Base-by-base conservation (phyloP, 2,329 filamentous ascomycete genomes). In the Colletotrichum sansevieriae region DNA sequence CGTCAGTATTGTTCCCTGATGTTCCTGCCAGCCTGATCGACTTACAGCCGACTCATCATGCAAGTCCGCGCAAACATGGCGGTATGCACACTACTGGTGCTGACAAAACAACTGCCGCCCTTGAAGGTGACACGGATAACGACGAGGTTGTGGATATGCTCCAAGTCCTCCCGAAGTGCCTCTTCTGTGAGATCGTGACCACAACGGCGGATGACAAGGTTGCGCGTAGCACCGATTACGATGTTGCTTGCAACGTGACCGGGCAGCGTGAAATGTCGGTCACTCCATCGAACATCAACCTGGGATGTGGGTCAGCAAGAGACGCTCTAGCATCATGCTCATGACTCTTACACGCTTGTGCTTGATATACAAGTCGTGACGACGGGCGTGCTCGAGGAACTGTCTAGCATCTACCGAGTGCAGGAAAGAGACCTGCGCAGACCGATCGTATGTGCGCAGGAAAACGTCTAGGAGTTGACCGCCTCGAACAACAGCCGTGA, bases 141-240 rank as follows among this genome's bases (percentile, higher is more conserved):
- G 22, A 91, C 82, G 1, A 97, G 84, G 70, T 93, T 92, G 81
- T 95, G 90, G 69, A 97, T 95, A 76, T 97, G 93, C 25, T 94
- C 91, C 43, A 96, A 84, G 73, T 97, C 92, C 4, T 90, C 85
- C 11, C 91, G 88, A 71, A 97, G 88, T 15, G 80, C 79, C 8
- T 87, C 80, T 72, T 90, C 90, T 0, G 89, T 93, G 72, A 92
- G 81, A 61, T 81, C 85, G 61, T 81, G 81, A 72, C 83, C 83
- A 72, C 87, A 87, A 10, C 85, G 85, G 65, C 87, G 86, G 47
- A 97, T 86, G 20, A 95, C 80, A 43, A 97, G 78, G 73, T 95
- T 96, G 68, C 93, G 89, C 47, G 89, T 92, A 13, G 91, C 91
- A 13, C 92, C 92, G 55, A 78, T 82, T 44, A 79, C 78, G 63